phyloP scores from a whole-genome alignment of 2,329 filamentous ascomycete species.

The Diaporthe vexans region DNA sequence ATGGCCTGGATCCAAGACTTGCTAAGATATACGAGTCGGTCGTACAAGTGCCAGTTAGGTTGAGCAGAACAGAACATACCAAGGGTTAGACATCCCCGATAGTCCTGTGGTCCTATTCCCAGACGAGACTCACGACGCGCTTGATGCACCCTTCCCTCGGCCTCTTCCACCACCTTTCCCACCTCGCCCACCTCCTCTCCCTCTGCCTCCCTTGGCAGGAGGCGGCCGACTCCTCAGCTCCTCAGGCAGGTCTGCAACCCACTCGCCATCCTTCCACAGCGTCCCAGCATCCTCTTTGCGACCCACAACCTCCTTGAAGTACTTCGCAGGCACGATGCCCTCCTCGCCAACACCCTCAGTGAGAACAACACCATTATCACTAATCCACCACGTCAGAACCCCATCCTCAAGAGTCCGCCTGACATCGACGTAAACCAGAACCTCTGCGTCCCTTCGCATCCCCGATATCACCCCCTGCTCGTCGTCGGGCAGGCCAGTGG shows the following conservation, averaged over 20 bases:
- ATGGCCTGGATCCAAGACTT: too few relatives aligned
- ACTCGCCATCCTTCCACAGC: slow-evolving; percentile 79
- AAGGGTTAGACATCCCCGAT: not conserved
- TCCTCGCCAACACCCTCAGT: slow-evolving; percentile 69
- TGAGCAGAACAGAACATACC: not conserved
- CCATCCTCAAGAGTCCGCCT: slow-evolving; percentile 72
- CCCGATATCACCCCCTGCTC: slow-evolving; percentile 76
- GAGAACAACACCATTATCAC: slow-evolving; percentile 83
- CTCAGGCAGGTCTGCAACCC: slow-evolving; percentile 76
- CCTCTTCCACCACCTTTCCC: slow-evolving; percentile 22
- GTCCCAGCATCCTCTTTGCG: slow-evolving; percentile 71
- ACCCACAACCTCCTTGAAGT: slow-evolving; percentile 78
- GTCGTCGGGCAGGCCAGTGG: slow-evolving; percentile 74
- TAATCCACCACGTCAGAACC: slow-evolving; percentile 80
- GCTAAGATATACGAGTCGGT: too few relatives aligned
- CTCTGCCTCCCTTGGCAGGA: slow-evolving; percentile 60
- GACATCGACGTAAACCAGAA: slow-evolving; percentile 84
- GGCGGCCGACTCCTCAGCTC: slow-evolving; percentile 65
- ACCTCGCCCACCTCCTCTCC: slow-evolving; percentile 43
- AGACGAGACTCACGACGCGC: not conserved
- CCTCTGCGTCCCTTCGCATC: slow-evolving; percentile 83
- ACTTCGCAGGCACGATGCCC: slow-evolving; percentile 74
- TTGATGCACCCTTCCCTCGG: slow-evolving; percentile 40
- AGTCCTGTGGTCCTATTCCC: not conserved
- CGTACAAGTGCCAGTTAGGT: too few relatives aligned